Evolutionary conservation across 2,329 filamentous ascomycete genomes (phyloP), one percentile per base, ranked within the genome.

Genomic region (Fusarium sp.): DNA sequence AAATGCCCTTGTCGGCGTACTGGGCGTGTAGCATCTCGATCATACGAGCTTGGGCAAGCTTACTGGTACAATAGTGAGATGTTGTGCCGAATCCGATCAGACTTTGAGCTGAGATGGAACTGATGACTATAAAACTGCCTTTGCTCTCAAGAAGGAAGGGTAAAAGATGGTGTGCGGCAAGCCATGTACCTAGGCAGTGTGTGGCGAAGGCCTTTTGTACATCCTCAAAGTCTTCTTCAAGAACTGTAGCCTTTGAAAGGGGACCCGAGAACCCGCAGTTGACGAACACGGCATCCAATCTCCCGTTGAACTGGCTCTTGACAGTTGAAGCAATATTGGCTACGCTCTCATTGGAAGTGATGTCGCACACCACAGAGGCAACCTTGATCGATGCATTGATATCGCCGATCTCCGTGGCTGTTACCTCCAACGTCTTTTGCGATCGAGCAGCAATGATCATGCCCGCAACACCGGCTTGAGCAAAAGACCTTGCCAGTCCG

Each of bases 71-170:
- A 10, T 69, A 69, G 3, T 69, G 66, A 1, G 66, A 69, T 3
- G 66, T 69, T 12, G 66, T 63, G 10, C 66, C 64, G n/a, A 69
- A 69, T 1, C 66, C 66, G 6, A 3, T 63, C 6, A 69, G 39
- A 6, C 41, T 6, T 11, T 44, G 64, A 5, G 66, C 64, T 0
- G 66, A 68, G 5, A 63, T 49, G 2, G 66, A 63, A 18, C 64
- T 69, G 5, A 69, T 63, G 15, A 54, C 64, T 2, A 69, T 22
- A 3, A 69, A 69, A 7, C 64, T 69, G 2, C 66, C 64, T 12
- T 35, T 42, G 3, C 20, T 55, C 4, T 42, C n/a, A 13, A 69
- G 36, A 14, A 69, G 55, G 7, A 69, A 69, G 1, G 64, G 55
- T 0, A 69, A 4, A 1, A 69, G 57, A 6, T 69, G 22, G 2